A percentile compares a stretch with the other conserved stretches of the same genome.
phyloP scores from a whole-genome alignment of 2,329 filamentous ascomycete genomes.

The Pseudogymnoascus sp. region DNA sequence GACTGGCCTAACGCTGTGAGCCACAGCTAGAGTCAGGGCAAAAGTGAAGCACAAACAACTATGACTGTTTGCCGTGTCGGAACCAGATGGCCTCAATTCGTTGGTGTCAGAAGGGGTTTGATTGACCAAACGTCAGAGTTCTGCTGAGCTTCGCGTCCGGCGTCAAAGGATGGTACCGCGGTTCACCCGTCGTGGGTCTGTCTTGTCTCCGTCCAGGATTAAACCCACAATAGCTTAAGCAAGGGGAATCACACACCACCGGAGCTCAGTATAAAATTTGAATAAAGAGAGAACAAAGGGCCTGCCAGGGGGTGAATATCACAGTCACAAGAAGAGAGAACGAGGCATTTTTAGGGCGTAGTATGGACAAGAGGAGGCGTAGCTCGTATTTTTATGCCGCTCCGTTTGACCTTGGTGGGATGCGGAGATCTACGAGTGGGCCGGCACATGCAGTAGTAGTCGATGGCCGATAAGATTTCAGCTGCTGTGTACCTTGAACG shows the following conservation, averaged over 20 bases:
- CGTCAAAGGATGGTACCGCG: neutral
- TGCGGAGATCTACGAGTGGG: constrained; percentile 6
- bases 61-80: neutral
- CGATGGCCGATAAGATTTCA: constrained; percentile 7
- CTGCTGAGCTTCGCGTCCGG: neutral
- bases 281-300: neutral
- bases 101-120: neutral
- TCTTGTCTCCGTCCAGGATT: neutral
- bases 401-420: constrained; percentile 5
- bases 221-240: constrained; percentile 2
- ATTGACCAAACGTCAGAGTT: neutral
- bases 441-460: neutral
- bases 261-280: neutral
- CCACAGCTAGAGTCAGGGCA: neutral
- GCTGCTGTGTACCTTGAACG: constrained; percentile 3
- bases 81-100: neutral
- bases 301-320: constrained; percentile 2
- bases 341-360: constrained; percentile 1
- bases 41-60: neutral
- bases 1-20: neutral
- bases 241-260: neutral
- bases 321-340: neutral
- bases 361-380: constrained; percentile 1
- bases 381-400: constrained; percentile 5
- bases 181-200: constrained; percentile 1